Base-by-base conservation (phyloP, 495 filamentous ascomycete species). In the Penicillium egyptiacum region DNA sequence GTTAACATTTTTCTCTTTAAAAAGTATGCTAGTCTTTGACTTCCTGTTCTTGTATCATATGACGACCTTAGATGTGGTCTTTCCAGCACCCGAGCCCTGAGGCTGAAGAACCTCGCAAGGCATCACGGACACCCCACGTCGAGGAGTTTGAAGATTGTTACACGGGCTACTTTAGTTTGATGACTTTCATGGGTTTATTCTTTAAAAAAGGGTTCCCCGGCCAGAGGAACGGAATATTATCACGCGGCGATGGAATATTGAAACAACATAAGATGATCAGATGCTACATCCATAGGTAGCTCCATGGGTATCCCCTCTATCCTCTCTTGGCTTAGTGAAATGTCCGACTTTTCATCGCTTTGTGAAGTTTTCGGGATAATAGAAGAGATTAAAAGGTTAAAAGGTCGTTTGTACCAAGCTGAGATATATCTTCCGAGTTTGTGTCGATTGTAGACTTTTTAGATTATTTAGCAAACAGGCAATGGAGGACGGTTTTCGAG, bases 91-190 rank as follows among this genome's bases (percentile, higher is more conserved):
- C 5, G 26, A 31, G 39, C 35, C n/a, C 39, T 44, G 39, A 44
- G 50, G 50, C 50, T 43, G 37, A 53, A 43, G 39, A 42, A 33
- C 11, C 10, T 31, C 11, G n/a, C 26, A 22, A 31, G 10, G 37
- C 49, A 53, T 39, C 19, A 39, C 37, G 28, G 22, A n/a, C n/a
- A 26, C 26, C n/a, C 9, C 16, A 42, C 10, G 23, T 17, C 5
- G n/a, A 31, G n/a, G 16, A 43, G 11, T 42, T 43, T 10, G n/a
- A 19, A 16, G 3, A 10, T 31, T 31, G 25, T 53, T 23, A 12
- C 11, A 20, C 26, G 30, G 10, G 12, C 20, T 43, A 5, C 12
- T 40, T 52, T 1, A 23, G 1, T 19, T 26, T 12, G 1, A n/a
- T 16, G 8, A 11, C 12, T 16, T 11, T 1, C 2, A 23, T 22